Evolutionary conservation across 495 filamentous ascomycete species (phyloP).

Genomic region (Xylaria intraflava): DNA sequence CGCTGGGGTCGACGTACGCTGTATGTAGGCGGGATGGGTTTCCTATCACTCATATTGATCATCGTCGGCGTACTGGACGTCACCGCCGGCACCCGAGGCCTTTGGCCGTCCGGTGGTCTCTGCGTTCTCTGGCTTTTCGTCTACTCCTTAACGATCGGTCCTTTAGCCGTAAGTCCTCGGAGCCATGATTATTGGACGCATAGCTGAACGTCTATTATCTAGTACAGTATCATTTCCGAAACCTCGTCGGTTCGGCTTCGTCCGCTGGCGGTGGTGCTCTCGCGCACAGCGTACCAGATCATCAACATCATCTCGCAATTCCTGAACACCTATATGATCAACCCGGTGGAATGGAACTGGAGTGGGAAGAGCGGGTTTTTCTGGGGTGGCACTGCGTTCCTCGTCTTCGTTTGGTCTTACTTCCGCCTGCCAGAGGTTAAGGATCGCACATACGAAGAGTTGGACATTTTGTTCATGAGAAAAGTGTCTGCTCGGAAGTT

Average conservation of each 20-base stretch:
- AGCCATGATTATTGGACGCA: conserved; percentile 2
- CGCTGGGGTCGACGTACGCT: conserved; percentile 40
- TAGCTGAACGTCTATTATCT: conserved; percentile 21
- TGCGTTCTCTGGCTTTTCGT: conserved; percentile 37
- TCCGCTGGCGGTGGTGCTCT: conserved; percentile 45
- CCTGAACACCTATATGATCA: conserved; percentile 50
- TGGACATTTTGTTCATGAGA: conserved; percentile 47
- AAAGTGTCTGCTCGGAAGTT: conserved; percentile 40
- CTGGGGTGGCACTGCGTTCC: conserved; percentile 41
- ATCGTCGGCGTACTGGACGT: conserved; percentile 25
- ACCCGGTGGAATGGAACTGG: conserved; percentile 37
- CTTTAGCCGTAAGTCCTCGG: conserved; percentile 28
- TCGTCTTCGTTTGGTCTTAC: conserved; percentile 28
- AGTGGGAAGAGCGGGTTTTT: conserved; percentile 40
- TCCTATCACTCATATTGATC: conserved; percentile 31
- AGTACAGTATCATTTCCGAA: conserved; percentile 48
- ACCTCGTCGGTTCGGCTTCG: conserved; percentile 43
- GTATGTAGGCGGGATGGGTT: conserved; percentile 37
- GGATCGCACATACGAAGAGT: conserved; percentile 41
- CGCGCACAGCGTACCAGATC: conserved; percentile 50
- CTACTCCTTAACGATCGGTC: conserved; percentile 37
- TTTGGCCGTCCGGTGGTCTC: conserved; percentile 30
- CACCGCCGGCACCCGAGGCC: conserved; percentile 16
- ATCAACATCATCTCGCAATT: conserved; percentile 56
- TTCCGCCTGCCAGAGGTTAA: conserved; percentile 27